Evolutionary conservation across 2,329 filamentous ascomycete genomes (phyloP), one percentile per base, ranked within the genome.

Genomic region (Colletotrichum musicola): DNA sequence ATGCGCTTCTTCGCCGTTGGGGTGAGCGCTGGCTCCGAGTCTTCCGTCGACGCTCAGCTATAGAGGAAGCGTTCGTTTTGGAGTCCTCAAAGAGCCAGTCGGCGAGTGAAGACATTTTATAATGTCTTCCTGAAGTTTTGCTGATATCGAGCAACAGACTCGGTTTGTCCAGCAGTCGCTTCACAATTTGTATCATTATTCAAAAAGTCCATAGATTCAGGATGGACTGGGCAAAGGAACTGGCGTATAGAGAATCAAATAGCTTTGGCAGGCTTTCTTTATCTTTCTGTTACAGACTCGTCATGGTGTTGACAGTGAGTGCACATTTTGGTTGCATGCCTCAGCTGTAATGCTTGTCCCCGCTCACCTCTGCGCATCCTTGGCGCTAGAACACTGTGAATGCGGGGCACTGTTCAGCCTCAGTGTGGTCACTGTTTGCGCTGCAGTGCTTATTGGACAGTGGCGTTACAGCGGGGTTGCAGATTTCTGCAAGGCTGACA

Each of bases 1-100:
- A 91, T 72, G 86, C 86, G 68, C 83, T 95, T 72, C 87, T 97
- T 65, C 87, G 88, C 71, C 86, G 88, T 58, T 98, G 96, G 96
- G 95, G 92, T 0, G 88, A 89, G 76, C 88, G 94, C 55, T 99
- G 96, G 96, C 83, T 93, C 71, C 87, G 93, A 38, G 94, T 96
- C 1, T 98, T 97, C 79, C 84, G 90, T 74, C 86, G 96, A 50
- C 92, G 94, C 80, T 88, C 89, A 14, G 93, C 93, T 3, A 93
- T 98, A 14, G 95, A 98, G 81, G 94, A 98, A 80, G 88, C 92
- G 0, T 89, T 88, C 75, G 75, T 85, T 9, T 44, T 77, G 1
- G 81, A 82, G 71, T 76, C 75, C 5, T 73, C 69, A 4, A 79
- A 80, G 38, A 46, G 49, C 42, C 38, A 57, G 42, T 27, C 47